Conservation (phyloP, 73 alveolate genomes). For the Paramecium caudatum region DNA sequence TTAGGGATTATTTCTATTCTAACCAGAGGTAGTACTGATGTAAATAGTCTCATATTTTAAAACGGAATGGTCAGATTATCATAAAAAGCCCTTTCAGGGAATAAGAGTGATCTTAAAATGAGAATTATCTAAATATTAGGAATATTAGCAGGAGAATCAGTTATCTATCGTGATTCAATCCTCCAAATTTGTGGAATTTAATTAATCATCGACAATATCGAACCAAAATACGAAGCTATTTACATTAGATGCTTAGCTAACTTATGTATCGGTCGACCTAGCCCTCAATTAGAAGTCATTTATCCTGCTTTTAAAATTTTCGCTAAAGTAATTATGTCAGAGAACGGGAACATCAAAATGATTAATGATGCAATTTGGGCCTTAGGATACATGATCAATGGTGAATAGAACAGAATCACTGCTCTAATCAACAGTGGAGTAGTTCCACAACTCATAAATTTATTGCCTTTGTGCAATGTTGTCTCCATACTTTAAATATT, state of each 20-base stretch:
- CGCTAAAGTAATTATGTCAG: background rate
- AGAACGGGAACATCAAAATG: background rate
- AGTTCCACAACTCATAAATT: background rate
- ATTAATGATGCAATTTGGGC: slow-evolving; percentile 44
- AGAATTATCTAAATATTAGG: background rate
- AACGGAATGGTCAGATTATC: slow-evolving; percentile 12
- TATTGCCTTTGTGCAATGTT: slow-evolving; percentile 26
- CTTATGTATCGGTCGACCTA: slow-evolving; percentile 31
- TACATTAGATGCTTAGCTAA: slow-evolving; percentile 18
- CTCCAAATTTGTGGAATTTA: background rate
- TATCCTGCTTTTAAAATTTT: background rate
- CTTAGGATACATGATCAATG: slow-evolving; percentile 41
- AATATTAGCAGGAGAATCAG: slow-evolving; percentile 37
- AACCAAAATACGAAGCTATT: background rate
- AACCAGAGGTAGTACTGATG: slow-evolving; percentile 16
- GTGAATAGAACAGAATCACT: slow-evolving; percentile 1
- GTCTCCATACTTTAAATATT: background rate
- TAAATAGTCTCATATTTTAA: background rate
- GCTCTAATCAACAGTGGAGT: slow-evolving; percentile 16
- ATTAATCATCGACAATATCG: background rate
- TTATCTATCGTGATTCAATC: background rate
- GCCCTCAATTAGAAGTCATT: background rate
- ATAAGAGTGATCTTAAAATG: background rate
- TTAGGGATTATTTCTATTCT: slow-evolving; percentile 9
- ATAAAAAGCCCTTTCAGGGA: background rate